Evolutionary conservation across 352 stramenopile genomes (phyloP).

Genomic region (Vaucheria bursata): DNA sequence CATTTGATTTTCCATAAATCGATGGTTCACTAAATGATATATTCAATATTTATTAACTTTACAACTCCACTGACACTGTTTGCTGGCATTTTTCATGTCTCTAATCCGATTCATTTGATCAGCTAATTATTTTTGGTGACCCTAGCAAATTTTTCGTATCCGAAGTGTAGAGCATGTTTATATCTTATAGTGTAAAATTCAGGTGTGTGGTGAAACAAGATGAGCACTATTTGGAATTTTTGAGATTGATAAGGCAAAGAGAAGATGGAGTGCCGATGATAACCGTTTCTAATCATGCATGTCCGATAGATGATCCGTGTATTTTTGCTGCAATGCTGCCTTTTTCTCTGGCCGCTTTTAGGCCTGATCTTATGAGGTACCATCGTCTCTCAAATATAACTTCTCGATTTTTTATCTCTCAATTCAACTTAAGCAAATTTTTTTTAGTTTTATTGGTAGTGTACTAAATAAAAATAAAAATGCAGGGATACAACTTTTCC

Average conservation of each 20-base stretch:
- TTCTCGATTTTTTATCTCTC: too few relatives aligned
- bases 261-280: slow-evolving; percentile 18
- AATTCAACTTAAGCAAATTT: too few relatives aligned
- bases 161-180: too few relatives aligned
- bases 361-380: slow-evolving; percentile 41
- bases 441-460: too few relatives aligned
- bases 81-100: background rate
- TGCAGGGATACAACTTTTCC: too few relatives aligned
- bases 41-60: background rate
- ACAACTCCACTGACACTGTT: background rate
- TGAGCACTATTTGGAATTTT: slow-evolving; percentile 18
- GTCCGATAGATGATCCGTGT: slow-evolving; percentile 33
- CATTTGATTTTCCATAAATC: too few relatives aligned
- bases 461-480: too few relatives aligned
- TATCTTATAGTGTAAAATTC: too few relatives aligned
- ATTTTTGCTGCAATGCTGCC: slow-evolving; percentile 31
- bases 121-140: background rate
- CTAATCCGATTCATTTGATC: background rate
- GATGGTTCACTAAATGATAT: too few relatives aligned
- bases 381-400: too few relatives aligned
- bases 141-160: background rate
- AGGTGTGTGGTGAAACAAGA: slow-evolving; percentile 17
- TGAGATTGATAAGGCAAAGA: slow-evolving; percentile 11
- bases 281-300: slow-evolving; percentile 40
- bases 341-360: slow-evolving; percentile 8